These are phyloP conservation scores for Flaveria bidentis DNA, from an alignment of 129 eudicot species.

Conservation along the genomic window DNA sequence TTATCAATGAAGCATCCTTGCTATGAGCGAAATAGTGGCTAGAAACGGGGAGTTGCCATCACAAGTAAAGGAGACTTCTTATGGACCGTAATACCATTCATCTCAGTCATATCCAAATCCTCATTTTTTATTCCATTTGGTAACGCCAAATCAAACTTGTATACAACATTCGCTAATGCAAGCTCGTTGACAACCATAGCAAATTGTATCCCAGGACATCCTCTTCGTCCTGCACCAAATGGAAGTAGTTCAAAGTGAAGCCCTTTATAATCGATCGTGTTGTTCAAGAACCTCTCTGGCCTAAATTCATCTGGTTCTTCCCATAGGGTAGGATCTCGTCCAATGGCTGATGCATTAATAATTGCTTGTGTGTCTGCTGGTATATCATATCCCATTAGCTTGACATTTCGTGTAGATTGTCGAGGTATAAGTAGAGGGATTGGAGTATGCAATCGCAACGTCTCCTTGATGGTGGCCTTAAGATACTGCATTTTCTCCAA, in stretches of 20 bases:
- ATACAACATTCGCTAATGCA: conserved; percentile 54
- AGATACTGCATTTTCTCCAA: conserved; percentile 59
- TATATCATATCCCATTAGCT: conserved; percentile 57
- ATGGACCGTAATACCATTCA: conserved; percentile 20
- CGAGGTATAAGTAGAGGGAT: conserved; percentile 49
- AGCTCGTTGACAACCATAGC: conserved; percentile 47
- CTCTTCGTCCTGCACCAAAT: conserved; percentile 44
- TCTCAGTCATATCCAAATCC: conserved; percentile 63
- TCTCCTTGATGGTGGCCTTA: conserved; percentile 62
- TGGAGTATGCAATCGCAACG: conserved; percentile 53
- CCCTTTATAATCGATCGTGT: conserved; percentile 26
- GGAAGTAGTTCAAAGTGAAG: conserved; percentile 37
- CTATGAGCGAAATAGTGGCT: background rate
- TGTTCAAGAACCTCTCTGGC: conserved; percentile 39
- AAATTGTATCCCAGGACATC: conserved; percentile 66
- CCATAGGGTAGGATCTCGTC: conserved; percentile 40
- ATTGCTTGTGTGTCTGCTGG: conserved; percentile 48
- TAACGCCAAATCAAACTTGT: conserved; percentile 47
- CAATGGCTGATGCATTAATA: conserved; percentile 68
- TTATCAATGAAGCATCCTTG: too few relatives aligned
- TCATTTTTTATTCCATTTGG: conserved; percentile 43
- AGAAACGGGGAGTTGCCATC: conserved; percentile 38
- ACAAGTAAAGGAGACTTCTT: conserved; percentile 35
- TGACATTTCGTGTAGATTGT: conserved; percentile 41
- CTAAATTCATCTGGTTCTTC: conserved; percentile 36